Evolutionary conservation across 2,329 filamentous ascomycete genomes (phyloP).

Genomic region (Clarireedia homoeocarpa): DNA sequence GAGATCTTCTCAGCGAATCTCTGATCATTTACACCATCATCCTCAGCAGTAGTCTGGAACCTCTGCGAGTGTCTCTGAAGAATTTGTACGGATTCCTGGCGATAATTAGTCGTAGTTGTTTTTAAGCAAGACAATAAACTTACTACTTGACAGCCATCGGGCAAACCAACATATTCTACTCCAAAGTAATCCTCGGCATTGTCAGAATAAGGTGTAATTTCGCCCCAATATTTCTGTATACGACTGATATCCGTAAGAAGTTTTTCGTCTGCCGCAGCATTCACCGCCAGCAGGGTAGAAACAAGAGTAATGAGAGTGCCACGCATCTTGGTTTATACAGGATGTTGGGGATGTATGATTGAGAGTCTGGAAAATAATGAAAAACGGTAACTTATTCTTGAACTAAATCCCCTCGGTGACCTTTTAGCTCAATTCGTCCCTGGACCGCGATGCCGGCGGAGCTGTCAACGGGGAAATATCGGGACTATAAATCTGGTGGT

Average conservation of each 20-base stretch:
- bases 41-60: conserved; percentile 35
- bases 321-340: not conserved
- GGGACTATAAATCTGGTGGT: too few species aligned
- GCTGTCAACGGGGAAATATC: too few species aligned
- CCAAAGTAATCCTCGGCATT: conserved; percentile 40
- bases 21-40: conserved; percentile 43
- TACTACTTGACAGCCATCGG: conserved; percentile 45
- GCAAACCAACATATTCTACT: conserved; percentile 39
- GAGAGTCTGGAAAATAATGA: not conserved
- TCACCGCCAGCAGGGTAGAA: not conserved
- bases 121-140: not conserved
- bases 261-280: not conserved
- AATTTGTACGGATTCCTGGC: conserved; percentile 34
- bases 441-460: too few species aligned
- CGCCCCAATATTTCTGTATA: conserved; percentile 35
- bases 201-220: conserved; percentile 40
- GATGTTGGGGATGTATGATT: not conserved
- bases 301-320: not conserved
- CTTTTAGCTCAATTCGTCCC: too few species aligned
- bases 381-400: not conserved
- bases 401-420: not conserved
- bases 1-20: conserved; percentile 41
- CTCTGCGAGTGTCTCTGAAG: conserved; percentile 48
- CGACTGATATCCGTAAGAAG: conserved; percentile 27
- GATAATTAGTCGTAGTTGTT: not conserved